A percentile compares a stretch with the other conserved stretches of the same genome.
Conservation (phyloP, 306 rosid species). For the Mimosa pudica region DNA sequence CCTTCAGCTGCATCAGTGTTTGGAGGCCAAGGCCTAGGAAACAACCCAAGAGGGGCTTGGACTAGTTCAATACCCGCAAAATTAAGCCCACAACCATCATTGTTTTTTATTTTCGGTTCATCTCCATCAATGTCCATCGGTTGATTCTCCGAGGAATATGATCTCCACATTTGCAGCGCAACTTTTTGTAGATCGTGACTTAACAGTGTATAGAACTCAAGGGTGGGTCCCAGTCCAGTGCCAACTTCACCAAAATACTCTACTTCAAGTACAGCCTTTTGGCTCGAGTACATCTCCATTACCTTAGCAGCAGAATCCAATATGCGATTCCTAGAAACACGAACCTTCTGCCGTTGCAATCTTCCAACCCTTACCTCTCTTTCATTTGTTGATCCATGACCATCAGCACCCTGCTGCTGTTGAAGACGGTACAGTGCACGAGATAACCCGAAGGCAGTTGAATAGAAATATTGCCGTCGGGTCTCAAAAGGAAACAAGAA, state of each 20-base stretch:
- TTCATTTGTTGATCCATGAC: slow-evolving; percentile 83
- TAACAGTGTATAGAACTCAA: slow-evolving; percentile 93
- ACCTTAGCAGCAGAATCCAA: slow-evolving; percentile 98
- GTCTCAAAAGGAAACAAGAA: slow-evolving; percentile 98
- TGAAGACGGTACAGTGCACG: slow-evolving; percentile 95
- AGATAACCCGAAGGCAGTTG: slow-evolving; percentile 97
- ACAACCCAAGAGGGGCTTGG: slow-evolving; percentile 87
- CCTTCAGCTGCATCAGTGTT: slow-evolving; percentile 74
- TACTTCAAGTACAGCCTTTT: slow-evolving; percentile 98
- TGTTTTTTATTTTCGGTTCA: slow-evolving; percentile 50
- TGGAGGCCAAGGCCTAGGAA: slow-evolving; percentile 92
- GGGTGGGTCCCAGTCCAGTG: slow-evolving; percentile 98
- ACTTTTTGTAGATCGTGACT: slow-evolving; percentile 92
- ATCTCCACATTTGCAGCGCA: slow-evolving; percentile 91
- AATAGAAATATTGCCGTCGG: slow-evolving; percentile 91
- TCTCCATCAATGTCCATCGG: slow-evolving; percentile 76
- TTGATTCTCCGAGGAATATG: slow-evolving; percentile 53
- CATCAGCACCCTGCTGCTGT: slow-evolving; percentile 99
- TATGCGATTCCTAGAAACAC: slow-evolving; percentile 93
- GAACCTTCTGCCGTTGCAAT: slow-evolving; percentile 96
- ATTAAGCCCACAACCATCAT: slow-evolving; percentile 38
- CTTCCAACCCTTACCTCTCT: slow-evolving; percentile 98
- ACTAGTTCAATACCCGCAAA: slow-evolving; percentile 58
- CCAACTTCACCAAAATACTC: slow-evolving; percentile 99
- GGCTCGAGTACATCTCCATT: slow-evolving; percentile 99